Evolutionary conservation across 179 eudicot species (phyloP).

Genomic region (Corrigiola litoralis): DNA sequence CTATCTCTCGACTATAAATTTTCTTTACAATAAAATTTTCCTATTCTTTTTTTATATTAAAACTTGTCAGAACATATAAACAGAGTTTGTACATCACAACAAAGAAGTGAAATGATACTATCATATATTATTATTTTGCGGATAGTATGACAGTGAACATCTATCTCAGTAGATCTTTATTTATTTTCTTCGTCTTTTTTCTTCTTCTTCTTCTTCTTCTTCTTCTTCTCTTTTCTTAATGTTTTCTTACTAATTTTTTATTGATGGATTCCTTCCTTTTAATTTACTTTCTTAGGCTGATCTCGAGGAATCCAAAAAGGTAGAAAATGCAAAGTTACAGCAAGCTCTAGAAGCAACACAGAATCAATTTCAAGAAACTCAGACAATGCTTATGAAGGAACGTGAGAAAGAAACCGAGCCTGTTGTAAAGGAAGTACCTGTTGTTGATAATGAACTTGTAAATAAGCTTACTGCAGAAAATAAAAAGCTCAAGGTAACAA

Average conservation of each 20-base stretch:
- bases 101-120: no score
- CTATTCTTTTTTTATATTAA: no score
- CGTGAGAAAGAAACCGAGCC: constrained; percentile 38
- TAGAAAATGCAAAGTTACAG: constrained; percentile 62
- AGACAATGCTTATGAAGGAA: constrained; percentile 49
- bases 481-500: constrained; percentile 67
- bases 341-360: constrained; percentile 66
- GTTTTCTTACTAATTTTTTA: background rate
- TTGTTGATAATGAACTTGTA: constrained; percentile 42
- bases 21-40: no score
- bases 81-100: no score
- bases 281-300: constrained; percentile 39
- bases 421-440: constrained; percentile 34
- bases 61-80: no score
- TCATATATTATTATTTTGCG: no score
- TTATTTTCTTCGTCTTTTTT: no score
- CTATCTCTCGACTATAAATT: no score
- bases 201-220: background rate
- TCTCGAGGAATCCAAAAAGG: constrained; percentile 62
- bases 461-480: constrained; percentile 65
- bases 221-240: background rate
- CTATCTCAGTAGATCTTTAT: no score
- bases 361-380: constrained; percentile 56
- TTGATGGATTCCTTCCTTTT: background rate
- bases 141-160: no score